phyloP scores from a whole-genome alignment of 371 early-diverging fungal genomes.

The Haplosporangium sp. region DNA sequence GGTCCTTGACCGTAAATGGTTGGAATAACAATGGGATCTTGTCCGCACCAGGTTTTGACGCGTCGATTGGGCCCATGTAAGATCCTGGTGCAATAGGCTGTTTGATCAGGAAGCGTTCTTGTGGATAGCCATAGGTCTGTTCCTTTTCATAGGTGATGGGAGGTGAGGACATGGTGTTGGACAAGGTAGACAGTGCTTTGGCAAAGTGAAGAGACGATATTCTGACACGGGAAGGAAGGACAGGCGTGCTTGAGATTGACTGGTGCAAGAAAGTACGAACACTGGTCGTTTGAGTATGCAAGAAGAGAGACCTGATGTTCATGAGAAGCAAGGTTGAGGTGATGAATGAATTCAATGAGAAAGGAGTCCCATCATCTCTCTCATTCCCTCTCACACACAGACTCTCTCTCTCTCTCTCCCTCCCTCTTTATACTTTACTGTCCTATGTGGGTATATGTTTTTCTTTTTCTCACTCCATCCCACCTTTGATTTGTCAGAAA shows the following conservation, averaged over 20 bases:
- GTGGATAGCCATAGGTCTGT: not conserved
- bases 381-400: not conserved
- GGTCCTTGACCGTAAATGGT: constrained; percentile 67
- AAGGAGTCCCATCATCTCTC: not conserved
- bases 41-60: constrained; percentile 12
- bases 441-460: not conserved
- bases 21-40: constrained; percentile 62
- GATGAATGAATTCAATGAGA: not conserved
- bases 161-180: not conserved
- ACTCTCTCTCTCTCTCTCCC: constrained; percentile 8
- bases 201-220: too few relatives aligned
- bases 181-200: not conserved
- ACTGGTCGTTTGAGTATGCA: too few relatives aligned
- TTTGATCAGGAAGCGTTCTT: constrained; percentile 11
- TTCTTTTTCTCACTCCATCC: not conserved
- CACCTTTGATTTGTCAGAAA: not conserved
- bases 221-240: too few relatives aligned
- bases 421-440: not conserved
- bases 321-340: not conserved
- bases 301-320: not conserved
- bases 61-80: constrained; percentile 22
- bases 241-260: too few relatives aligned
- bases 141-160: not conserved
- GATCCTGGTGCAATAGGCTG: constrained; percentile 27
- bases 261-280: too few relatives aligned